Conservation (phyloP, 2,329 filamentous ascomycete species). For the Colletotrichum somersetense region DNA sequence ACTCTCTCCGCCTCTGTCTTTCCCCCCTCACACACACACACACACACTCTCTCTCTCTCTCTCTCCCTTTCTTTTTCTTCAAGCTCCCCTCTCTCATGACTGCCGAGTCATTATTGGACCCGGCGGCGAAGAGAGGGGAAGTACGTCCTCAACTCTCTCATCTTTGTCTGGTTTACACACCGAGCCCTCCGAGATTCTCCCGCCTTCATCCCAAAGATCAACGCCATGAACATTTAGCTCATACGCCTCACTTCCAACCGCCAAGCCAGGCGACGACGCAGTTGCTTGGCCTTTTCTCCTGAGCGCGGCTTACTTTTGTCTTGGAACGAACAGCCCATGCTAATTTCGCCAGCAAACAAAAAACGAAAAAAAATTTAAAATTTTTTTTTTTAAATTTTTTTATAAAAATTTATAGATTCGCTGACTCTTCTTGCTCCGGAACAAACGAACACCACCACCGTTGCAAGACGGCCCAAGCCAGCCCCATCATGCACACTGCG, state of each 20-base stretch:
- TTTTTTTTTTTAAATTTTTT: too few species aligned
- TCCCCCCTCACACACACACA: neutral
- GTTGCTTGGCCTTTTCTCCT: constrained; percentile 1
- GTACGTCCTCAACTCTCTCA: neutral
- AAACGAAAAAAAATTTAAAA: too few species aligned
- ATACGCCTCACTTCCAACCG: constrained; percentile 9
- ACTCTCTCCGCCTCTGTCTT: neutral
- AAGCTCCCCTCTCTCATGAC: neutral
- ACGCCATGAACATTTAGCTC: constrained; percentile 13
- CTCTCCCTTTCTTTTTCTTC: constrained; percentile 1
- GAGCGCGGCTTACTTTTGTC: neutral
- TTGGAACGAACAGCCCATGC: constrained; percentile 20
- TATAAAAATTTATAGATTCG: neutral
- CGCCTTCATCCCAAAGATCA: constrained; percentile 10
- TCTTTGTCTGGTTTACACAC: neutral
- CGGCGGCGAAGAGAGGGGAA: too few species aligned
- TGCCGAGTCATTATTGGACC: neutral
- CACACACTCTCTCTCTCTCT: constrained; percentile 1
- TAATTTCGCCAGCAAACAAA: neutral
- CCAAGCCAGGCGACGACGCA: neutral
- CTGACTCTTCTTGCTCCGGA: neutral
- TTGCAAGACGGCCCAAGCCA: constrained; percentile 16
- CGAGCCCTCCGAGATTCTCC: neutral
- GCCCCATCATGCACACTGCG: constrained; percentile 14
- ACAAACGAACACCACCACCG: constrained; percentile 3